Evolutionary conservation across 768 basidiomycete genomes (phyloP).

Genomic region (Russula olivacea): DNA sequence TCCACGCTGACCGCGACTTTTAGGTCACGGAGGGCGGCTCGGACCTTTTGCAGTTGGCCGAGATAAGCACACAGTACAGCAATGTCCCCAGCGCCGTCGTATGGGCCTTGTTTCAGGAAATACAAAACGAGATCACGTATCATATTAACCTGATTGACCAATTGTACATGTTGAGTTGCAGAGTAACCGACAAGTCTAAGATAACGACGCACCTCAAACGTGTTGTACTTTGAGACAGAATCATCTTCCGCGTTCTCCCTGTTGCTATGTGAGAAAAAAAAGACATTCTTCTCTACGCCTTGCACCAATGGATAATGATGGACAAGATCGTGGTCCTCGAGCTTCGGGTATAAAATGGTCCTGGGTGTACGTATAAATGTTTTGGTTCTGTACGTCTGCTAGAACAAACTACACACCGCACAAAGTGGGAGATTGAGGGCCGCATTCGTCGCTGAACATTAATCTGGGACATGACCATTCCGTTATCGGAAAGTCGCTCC

Average conservation of each 20-base stretch:
- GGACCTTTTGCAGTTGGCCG: slow-evolving; percentile 43
- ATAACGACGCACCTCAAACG: slow-evolving; percentile 48
- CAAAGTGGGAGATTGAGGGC: slow-evolving; percentile 57
- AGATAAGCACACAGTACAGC: slow-evolving; percentile 52
- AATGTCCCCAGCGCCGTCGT: slow-evolving; percentile 44
- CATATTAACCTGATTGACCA: slow-evolving; percentile 34
- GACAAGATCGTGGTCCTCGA: slow-evolving; percentile 55
- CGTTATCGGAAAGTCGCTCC: slow-evolving; percentile 57
- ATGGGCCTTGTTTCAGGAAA: slow-evolving; percentile 47
- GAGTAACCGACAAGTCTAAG: neutral
- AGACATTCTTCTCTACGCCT: slow-evolving; percentile 59
- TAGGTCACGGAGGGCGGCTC: slow-evolving; percentile 35
- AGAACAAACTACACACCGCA: slow-evolving; percentile 37
- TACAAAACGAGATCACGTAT: slow-evolving; percentile 50
- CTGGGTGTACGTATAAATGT: slow-evolving; percentile 29
- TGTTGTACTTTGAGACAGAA: slow-evolving; percentile 60
- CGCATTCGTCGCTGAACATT: slow-evolving; percentile 74
- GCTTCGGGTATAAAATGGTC: slow-evolving; percentile 52
- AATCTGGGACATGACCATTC: slow-evolving; percentile 62
- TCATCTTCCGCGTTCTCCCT: slow-evolving; percentile 57
- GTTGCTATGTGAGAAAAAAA: slow-evolving; percentile 60
- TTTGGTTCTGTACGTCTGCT: neutral
- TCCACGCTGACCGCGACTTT: slow-evolving; percentile 62
- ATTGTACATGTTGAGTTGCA: neutral
- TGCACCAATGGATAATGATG: slow-evolving; percentile 47